Conservation (phyloP, 352 stramenopile species). For the Phytopythium helicoides region DNA sequence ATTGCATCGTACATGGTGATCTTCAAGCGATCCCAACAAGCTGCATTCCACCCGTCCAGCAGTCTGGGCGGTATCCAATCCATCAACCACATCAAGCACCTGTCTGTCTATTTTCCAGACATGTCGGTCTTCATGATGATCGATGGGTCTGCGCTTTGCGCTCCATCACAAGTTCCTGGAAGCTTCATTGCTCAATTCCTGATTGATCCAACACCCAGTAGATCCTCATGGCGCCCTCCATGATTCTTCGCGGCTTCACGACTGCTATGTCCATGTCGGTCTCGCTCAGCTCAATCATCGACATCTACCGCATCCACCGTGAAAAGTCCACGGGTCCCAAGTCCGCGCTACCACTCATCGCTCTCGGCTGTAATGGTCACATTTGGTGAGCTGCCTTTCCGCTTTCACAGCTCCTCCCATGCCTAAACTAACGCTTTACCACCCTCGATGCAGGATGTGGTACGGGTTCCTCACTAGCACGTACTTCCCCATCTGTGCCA, state of each 20-base stretch:
- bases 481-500: constrained; percentile 8
- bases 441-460: constrained; percentile 1
- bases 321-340: constrained; percentile 23
- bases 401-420: neutral
- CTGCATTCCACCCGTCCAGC: too few relatives aligned
- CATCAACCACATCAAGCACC: too few relatives aligned
- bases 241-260: constrained; percentile 18
- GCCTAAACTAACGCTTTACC: neutral
- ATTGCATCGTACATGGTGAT: too few relatives aligned
- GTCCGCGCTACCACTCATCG: constrained; percentile 18
- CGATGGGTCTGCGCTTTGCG: too few relatives aligned
- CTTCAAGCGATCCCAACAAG: too few relatives aligned
- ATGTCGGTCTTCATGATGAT: too few relatives aligned
- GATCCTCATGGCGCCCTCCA: neutral
- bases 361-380: constrained; percentile 21
- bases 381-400: constrained; percentile 24
- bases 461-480: constrained; percentile 4
- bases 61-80: too few relatives aligned
- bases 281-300: constrained; percentile 16
- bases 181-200: neutral
- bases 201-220: neutral
- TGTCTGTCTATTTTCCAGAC: too few relatives aligned
- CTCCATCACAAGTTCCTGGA: too few relatives aligned
- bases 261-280: constrained; percentile 17
- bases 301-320: constrained; percentile 28